Evolutionary conservation across 2,329 filamentous ascomycete genomes (phyloP).

Genomic region (Claviceps sp.): DNA sequence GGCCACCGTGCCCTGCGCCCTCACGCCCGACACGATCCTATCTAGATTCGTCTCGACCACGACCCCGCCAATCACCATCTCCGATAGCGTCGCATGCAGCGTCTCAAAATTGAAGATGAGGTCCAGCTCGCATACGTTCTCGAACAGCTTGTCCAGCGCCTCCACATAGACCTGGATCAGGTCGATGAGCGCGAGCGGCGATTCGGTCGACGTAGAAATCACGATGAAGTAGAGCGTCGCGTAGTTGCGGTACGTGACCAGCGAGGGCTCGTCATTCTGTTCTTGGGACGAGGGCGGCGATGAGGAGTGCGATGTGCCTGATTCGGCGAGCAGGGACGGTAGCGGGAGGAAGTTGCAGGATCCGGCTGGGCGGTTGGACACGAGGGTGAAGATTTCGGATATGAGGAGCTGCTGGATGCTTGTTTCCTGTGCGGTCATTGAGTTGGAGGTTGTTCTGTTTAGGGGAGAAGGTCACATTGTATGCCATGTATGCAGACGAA

Average conservation of each 20-base stretch:
- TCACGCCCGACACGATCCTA: constrained; percentile 75
- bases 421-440: constrained; percentile 56
- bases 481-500: constrained; percentile 20
- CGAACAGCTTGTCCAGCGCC: constrained; percentile 84
- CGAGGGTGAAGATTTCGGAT: constrained; percentile 91
- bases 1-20: constrained; percentile 60
- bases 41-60: constrained; percentile 88
- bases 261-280: constrained; percentile 79
- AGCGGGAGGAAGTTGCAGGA: constrained; percentile 94
- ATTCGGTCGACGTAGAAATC: constrained; percentile 93
- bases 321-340: constrained; percentile 49
- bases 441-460: not conserved
- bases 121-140: constrained; percentile 97
- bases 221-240: constrained; percentile 98
- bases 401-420: constrained; percentile 94
- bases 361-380: constrained; percentile 78
- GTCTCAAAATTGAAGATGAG: constrained; percentile 99
- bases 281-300: constrained; percentile 41
- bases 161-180: constrained; percentile 98
- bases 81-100: constrained; percentile 74
- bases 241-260: constrained; percentile 96
- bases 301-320: constrained; percentile 44
- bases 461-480: not conserved
- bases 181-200: constrained; percentile 86
- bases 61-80: constrained; percentile 93